Conservation (phyloP, 2,329 filamentous ascomycete species). For the Pseudodiploospora longispora region DNA sequence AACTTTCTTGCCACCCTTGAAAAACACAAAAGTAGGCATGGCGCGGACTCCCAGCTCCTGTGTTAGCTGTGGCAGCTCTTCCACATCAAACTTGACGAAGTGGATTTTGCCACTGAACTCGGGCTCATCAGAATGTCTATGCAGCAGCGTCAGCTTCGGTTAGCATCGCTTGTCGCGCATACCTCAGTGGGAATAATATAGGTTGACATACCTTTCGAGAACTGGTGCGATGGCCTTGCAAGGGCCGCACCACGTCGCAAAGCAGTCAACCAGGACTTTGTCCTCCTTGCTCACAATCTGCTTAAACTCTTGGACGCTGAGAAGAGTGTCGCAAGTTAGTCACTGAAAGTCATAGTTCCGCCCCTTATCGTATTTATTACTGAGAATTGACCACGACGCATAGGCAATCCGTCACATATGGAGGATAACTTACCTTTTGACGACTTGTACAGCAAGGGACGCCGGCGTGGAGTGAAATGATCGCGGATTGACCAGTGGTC, state of each 20-base stretch:
- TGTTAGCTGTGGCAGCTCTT: slow-evolving; percentile 66
- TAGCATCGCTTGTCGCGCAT: background rate
- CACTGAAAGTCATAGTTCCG: background rate
- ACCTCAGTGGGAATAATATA: background rate
- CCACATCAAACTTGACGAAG: slow-evolving; percentile 89
- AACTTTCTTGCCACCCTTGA: slow-evolving; percentile 68
- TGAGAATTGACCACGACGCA: too few relatives aligned
- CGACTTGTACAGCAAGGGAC: slow-evolving; percentile 38
- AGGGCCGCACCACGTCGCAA: slow-evolving; percentile 85
- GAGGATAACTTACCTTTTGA: slow-evolving; percentile 24
- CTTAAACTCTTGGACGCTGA: slow-evolving; percentile 53
- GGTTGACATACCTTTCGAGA: slow-evolving; percentile 33
- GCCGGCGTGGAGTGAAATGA: slow-evolving; percentile 28
- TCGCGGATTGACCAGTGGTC: background rate
- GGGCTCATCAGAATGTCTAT: slow-evolving; percentile 26
- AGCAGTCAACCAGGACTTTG: slow-evolving; percentile 74
- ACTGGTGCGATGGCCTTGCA: slow-evolving; percentile 83
- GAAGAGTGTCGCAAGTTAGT: background rate
- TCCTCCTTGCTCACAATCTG: slow-evolving; percentile 40
- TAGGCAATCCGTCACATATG: background rate
- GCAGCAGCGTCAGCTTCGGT: background rate
- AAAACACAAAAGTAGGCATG: slow-evolving; percentile 86
- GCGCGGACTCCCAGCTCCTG: slow-evolving; percentile 72
- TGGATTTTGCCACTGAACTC: slow-evolving; percentile 49
- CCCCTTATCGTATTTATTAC: too few relatives aligned